Base-by-base conservation (phyloP, 306 rosid genomes). In the Clitoria ternatea region DNA sequence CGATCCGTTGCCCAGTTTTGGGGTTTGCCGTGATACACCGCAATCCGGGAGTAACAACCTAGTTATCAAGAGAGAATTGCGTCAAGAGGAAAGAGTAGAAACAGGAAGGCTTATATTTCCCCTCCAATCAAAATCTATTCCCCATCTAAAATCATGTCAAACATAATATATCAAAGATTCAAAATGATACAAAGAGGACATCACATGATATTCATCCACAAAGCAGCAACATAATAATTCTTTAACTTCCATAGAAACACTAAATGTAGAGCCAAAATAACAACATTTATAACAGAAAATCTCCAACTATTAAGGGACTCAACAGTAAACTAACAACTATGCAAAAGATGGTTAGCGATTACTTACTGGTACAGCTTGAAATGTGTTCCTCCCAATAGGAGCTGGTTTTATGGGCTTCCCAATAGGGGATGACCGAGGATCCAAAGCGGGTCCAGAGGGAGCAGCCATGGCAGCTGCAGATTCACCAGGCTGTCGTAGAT, bases 401-500 rank as follows among this genome's bases (percentile, higher is more conserved):
- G 85, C 32, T 2, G 87, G 76, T 67, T 85, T 93, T 26, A 79
- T 13, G 19, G 83, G 50, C 82, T 81, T 90, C 26, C 84, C 84
- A n/a, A 79, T 43, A 8, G 98, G 97, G 45, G 98, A 87, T 55
- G 87, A 77, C 53, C 87, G 81, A 62, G 85, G 88, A 72, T 90
- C 97, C 55, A 74, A 70, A 24, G 53, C 72, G 2, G 84, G 79
- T 54, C 70, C 84, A 33, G 92, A 67, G 5, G 74, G 82, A 53
- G 83, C 70, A 35, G 77, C 63, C 10, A 55, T 65, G 5, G 86
- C 82, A 22, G 85, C 84, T 1, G 84, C 78, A 35, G 97, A 90
- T 67, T 88, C 97, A 1, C 96, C 98, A 7, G 95, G 96, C 82
- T 78, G 77, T 18, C 97, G 92, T 22, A 85, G 79, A 71, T 87